Evolutionary conservation across 148 eudicot species (phyloP).

Genomic region (Cornus kousa): DNA sequence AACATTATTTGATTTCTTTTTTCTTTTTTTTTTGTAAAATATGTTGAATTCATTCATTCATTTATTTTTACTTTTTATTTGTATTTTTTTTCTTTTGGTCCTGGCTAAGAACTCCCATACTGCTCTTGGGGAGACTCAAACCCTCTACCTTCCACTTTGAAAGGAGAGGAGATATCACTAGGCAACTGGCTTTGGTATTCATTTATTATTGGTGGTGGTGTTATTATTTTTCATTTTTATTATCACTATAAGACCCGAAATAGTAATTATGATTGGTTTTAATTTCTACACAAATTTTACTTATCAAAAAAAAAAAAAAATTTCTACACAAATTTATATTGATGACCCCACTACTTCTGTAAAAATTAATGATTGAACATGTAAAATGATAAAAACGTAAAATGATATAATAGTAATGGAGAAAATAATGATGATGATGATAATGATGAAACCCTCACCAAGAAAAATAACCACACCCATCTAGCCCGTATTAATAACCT

Average conservation of each 20-base stretch:
- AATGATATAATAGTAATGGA: too few relatives aligned
- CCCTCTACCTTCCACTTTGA: too few relatives aligned
- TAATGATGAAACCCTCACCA: neutral
- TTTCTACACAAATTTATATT: too few relatives aligned
- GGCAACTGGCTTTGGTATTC: too few relatives aligned
- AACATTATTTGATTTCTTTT: neutral
- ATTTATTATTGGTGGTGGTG: too few relatives aligned
- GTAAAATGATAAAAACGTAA: too few relatives aligned
- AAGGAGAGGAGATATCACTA: too few relatives aligned
- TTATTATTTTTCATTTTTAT: neutral
- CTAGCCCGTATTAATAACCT: neutral
- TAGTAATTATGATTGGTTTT: neutral
- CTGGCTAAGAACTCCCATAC: too few relatives aligned
- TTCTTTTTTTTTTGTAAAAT: neutral
- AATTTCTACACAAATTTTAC: neutral
- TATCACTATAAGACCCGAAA: neutral
- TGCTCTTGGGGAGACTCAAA: too few relatives aligned
- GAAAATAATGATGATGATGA: too few relatives aligned
- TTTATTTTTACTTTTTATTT: neutral
- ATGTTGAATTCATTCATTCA: neutral
- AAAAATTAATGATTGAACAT: neutral
- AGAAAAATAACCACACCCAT: neutral
- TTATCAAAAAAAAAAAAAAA: too few relatives aligned
- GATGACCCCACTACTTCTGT: neutral
- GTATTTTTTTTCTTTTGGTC: too few relatives aligned